Base-by-base conservation (phyloP, 2,329 filamentous ascomycete species). In the Fusarium tricinctum region DNA sequence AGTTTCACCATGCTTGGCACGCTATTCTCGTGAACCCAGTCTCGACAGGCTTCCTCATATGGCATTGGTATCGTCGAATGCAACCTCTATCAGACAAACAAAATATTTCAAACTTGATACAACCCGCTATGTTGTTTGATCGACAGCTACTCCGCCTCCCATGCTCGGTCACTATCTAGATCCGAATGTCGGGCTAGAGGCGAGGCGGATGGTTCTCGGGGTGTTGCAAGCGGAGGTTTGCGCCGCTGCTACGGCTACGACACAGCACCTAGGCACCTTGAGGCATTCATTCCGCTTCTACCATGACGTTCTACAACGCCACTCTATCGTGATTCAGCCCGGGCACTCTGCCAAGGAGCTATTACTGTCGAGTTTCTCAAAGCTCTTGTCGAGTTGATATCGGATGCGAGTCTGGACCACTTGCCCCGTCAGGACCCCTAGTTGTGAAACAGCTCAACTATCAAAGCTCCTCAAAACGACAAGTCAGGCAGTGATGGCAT, bases 381-480 rank as follows among this genome's bases (percentile, higher is more conserved):
- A 44, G 43, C 64, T 53, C 30, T 60, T 58, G 26, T 58, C 39
- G 52, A 53, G 35, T 33, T 58, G 40, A 63, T 45, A 53, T 59
- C 52, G 47, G 56, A 51, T 57, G 69, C 56, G 57, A 65, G 56
- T 46, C 71, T 71, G 48, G 68, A 59, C 53, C 68, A 58, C 58
- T 49, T 50, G 51, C 47, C 51, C 66, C 67, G 63, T 65, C 59
- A 38, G 50, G 58, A 56, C 69, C 71, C 63, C 63, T 65, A 66
- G 66, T 66, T 62, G 30, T 73, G 71, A 74, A 73, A 71, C 71
- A 61, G 49, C 54, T 51, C 68, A 61, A 50, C 59, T 52, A 42
- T 33, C 63, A 71, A 56, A 62, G 59, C 58, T 62, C 61, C 52
- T 54, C 68, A 56, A 54, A 58, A 52, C 40, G 56, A 63, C 67